Conservation (phyloP, 2,329 filamentous ascomycete species). For the Hortaea sp. region DNA sequence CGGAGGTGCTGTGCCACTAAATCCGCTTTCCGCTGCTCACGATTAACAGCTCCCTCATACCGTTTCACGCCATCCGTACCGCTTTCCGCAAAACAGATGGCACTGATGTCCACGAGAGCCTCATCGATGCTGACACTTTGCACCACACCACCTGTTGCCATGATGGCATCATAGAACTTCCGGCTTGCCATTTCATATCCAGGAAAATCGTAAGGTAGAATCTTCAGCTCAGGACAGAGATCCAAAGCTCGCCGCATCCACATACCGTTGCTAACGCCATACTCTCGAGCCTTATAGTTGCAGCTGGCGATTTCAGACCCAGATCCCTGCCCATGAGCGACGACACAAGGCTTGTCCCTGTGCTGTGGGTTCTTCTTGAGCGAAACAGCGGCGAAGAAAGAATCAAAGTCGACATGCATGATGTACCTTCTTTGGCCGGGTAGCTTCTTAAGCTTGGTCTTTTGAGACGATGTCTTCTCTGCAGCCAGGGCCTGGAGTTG, state of each 20-base stretch:
- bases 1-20: conserved; percentile 60
- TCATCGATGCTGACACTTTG: conserved; percentile 98
- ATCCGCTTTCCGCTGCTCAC: conserved; percentile 71
- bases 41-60: conserved; percentile 59
- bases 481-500: conserved; percentile 71
- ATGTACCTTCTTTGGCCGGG: conserved; percentile 67
- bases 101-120: conserved; percentile 75
- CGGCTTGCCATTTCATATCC: conserved; percentile 88
- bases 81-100: conserved; percentile 53
- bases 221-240: conserved; percentile 73
- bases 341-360: conserved; percentile 68
- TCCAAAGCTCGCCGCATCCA: conserved; percentile 92
- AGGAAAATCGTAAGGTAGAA: conserved; percentile 91
- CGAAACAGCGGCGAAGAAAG: conserved; percentile 94
- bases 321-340: conserved; percentile 75
- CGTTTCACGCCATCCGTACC: conserved; percentile 56
- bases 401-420: conserved; percentile 95
- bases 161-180: conserved; percentile 75
- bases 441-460: conserved; percentile 42
- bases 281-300: conserved; percentile 81
- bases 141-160: conserved; percentile 69
- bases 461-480: conserved; percentile 51
- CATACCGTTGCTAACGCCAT: conserved; percentile 94
- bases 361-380: conserved; percentile 67
- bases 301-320: conserved; percentile 96